A percentile compares a stretch with the other conserved stretches of the same genome.
These are phyloP conservation scores for Podospora bellae-mahoneyi DNA, from an alignment of 495 filamentous ascomycete genomes.

Conservation along the genomic window DNA sequence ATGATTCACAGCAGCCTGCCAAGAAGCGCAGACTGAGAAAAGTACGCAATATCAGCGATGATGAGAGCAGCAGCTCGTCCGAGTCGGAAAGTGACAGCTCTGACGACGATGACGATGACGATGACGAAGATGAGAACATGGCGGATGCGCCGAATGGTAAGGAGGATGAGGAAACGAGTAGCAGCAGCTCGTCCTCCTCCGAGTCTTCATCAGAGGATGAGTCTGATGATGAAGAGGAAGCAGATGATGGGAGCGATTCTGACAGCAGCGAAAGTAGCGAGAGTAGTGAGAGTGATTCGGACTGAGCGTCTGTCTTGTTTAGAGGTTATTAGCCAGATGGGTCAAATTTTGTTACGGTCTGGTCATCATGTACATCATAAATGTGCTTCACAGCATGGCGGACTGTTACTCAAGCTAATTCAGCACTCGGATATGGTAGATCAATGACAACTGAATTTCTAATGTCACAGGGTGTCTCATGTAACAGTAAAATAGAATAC, in stretches of 20 bases:
- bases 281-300: constrained; percentile 16
- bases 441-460: not conserved
- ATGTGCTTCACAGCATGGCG: not conserved
- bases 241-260: constrained; percentile 17
- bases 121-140: constrained; percentile 33
- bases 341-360: not conserved
- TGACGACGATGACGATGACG: constrained; percentile 27
- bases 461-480: not conserved
- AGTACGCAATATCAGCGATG: constrained; percentile 37
- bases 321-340: not conserved
- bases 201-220: constrained; percentile 22
- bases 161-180: constrained; percentile 24
- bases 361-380: not conserved
- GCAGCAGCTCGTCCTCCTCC: constrained; percentile 34
- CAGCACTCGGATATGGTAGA: not conserved
- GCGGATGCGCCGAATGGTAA: constrained; percentile 11
- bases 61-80: constrained; percentile 28
- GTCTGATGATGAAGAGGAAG: constrained; percentile 19
- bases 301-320: not conserved
- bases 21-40: constrained; percentile 58
- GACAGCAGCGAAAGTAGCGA: constrained; percentile 14
- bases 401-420: not conserved
- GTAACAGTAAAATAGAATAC: not conserved
- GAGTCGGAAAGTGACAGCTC: constrained; percentile 37
- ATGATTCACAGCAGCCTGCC: constrained; percentile 35